Evolutionary conservation across 345 rosid genomes (phyloP).

Genomic region (Bruguiera gymnorhiza): DNA sequence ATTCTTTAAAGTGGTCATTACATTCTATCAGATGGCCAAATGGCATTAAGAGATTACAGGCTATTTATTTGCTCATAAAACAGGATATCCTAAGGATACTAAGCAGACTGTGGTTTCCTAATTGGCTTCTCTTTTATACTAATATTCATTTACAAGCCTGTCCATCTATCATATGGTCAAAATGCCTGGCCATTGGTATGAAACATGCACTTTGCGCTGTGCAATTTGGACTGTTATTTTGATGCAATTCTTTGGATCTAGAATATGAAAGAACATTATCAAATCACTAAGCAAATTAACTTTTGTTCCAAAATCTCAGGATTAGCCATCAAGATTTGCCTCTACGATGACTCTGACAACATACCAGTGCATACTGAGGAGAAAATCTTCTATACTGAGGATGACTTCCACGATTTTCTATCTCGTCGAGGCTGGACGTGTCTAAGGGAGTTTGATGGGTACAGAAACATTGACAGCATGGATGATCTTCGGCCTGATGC

Average conservation of each 20-base stretch:
- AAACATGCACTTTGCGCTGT: neutral
- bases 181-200: neutral
- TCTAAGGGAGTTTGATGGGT: constrained; percentile 78
- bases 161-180: too few relatives aligned
- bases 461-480: constrained; percentile 74
- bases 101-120: too few relatives aligned
- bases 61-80: too few relatives aligned
- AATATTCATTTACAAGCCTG: too few relatives aligned
- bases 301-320: constrained; percentile 37
- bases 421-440: constrained; percentile 64
- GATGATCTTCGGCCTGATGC: constrained; percentile 86
- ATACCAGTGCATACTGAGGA: constrained; percentile 83
- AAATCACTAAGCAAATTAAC: neutral
- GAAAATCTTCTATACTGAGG: constrained; percentile 78
- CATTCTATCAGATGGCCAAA: neutral
- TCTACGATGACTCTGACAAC: constrained; percentile 81
- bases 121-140: too few relatives aligned
- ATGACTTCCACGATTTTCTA: constrained; percentile 81
- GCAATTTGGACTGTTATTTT: neutral
- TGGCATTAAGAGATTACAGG: too few relatives aligned
- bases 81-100: neutral
- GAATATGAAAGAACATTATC: neutral
- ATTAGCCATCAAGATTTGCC: constrained; percentile 71
- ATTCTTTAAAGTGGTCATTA: neutral
- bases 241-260: neutral